Conservation (phyloP, 768 basidiomycete species). For the Phanerodontia chrysosporium region DNA sequence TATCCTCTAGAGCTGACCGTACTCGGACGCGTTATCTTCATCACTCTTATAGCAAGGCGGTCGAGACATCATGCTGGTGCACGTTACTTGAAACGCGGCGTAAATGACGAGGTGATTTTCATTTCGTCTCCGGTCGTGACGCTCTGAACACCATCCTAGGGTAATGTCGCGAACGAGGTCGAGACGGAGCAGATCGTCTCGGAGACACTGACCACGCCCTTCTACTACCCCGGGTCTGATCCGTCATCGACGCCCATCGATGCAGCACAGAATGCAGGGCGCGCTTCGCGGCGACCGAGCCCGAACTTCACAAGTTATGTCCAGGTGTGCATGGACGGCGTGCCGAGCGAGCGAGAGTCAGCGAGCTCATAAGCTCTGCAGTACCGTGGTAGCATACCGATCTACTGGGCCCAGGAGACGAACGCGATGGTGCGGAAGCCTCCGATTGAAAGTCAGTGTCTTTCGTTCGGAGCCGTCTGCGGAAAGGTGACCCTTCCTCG, state of each 20-base stretch:
- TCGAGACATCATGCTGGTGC: slow-evolving; percentile 96
- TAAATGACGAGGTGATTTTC: slow-evolving; percentile 74
- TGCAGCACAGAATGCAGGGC: too few relatives aligned
- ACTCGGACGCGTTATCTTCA: slow-evolving; percentile 83
- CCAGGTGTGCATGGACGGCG: slow-evolving; percentile 46
- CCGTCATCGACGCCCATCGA: too few relatives aligned
- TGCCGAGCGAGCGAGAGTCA: too few relatives aligned
- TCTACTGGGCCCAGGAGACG: slow-evolving; percentile 95
- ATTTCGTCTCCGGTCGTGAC: background rate
- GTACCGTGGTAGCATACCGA: slow-evolving; percentile 93
- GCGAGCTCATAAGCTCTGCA: too few relatives aligned
- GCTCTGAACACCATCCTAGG: slow-evolving; percentile 41
- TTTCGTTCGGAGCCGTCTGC: background rate
- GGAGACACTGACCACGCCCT: slow-evolving; percentile 84
- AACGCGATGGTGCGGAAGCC: slow-evolving; percentile 88
- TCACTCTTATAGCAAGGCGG: slow-evolving; percentile 89
- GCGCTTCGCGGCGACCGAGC: slow-evolving; percentile 64
- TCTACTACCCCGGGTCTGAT: slow-evolving; percentile 62
- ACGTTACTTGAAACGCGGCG: slow-evolving; percentile 89
- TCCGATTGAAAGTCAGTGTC: slow-evolving; percentile 88
- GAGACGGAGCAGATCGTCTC: slow-evolving; percentile 98
- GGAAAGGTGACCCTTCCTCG: background rate
- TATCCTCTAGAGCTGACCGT: slow-evolving; percentile 78
- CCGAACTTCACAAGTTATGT: slow-evolving; percentile 95
- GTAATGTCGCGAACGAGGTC: slow-evolving; percentile 97